Evolutionary conservation across 2,329 filamentous ascomycete species (phyloP).

Genomic region (Pseudogymnoascus sp.): DNA sequence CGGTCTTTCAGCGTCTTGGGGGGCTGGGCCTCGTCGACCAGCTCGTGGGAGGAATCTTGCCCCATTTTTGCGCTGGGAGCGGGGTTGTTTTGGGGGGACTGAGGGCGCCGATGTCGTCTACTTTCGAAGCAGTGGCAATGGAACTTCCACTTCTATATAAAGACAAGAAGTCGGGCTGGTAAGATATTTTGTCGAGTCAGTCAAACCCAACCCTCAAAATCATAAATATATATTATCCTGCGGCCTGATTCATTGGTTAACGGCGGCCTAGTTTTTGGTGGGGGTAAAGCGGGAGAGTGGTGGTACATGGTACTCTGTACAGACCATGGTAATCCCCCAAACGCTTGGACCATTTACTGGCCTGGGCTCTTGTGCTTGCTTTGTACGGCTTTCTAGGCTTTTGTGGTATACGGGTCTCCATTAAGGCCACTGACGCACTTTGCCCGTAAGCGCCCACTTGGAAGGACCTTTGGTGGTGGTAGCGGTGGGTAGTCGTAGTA

Average conservation of each 20-base stretch:
- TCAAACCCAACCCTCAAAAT: not conserved
- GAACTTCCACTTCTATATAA: not conserved
- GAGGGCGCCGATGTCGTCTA: not conserved
- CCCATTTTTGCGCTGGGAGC: slow-evolving; percentile 58
- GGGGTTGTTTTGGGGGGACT: not conserved
- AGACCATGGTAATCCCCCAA: not conserved
- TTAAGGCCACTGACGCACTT: not conserved
- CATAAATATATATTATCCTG: not conserved
- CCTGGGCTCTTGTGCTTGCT: not conserved
- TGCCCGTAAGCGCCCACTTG: not conserved
- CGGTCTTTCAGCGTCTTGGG: slow-evolving; percentile 60
- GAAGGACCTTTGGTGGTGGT: not conserved
- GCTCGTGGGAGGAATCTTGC: slow-evolving; percentile 64
- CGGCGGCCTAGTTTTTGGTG: not conserved
- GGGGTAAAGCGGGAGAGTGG: not conserved
- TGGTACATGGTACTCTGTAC: not conserved
- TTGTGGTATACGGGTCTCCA: not conserved
- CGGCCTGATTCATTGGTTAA: not conserved
- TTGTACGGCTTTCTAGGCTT: not conserved
- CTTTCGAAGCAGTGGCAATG: not conserved
- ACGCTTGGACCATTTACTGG: not conserved
- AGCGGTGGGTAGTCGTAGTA: not conserved
- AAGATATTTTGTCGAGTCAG: not conserved
- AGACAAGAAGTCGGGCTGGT: not conserved
- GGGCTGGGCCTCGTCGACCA: slow-evolving; percentile 47